phyloP scores from a whole-genome alignment of 306 rosid genomes.

The Quercus ilex region DNA sequence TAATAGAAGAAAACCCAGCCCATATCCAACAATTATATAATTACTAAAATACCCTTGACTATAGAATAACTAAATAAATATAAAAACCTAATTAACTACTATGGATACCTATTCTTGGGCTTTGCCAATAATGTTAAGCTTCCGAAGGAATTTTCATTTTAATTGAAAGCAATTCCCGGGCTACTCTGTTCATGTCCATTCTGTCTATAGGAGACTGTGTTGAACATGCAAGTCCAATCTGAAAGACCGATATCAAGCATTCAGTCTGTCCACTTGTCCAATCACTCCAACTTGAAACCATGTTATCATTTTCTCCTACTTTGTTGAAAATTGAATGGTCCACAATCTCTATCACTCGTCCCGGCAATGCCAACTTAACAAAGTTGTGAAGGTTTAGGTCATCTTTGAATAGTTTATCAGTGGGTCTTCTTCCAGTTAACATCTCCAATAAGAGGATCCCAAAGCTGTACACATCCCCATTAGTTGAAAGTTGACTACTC shows the following conservation, averaged over 20 bases:
- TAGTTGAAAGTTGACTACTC: not conserved
- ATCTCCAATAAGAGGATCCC: constrained; percentile 13
- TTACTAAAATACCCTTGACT: no score
- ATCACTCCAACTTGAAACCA: not conserved
- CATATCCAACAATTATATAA: no score
- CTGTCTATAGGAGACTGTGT: not conserved
- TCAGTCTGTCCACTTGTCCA: not conserved
- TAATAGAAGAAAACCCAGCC: no score
- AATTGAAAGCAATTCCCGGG: not conserved
- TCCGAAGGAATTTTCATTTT: not conserved
- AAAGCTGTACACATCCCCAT: constrained; percentile 10
- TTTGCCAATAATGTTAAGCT: not conserved
- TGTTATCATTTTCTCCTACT: not conserved
- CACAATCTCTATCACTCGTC: not conserved
- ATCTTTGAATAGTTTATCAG: not conserved
- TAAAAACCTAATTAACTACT: no score
- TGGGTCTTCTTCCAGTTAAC: constrained; percentile 6
- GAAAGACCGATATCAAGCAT: not conserved
- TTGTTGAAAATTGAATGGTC: not conserved
- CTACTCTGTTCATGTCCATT: not conserved
- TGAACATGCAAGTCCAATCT: constrained; percentile 5
- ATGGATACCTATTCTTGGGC: no score
- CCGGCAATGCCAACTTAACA: not conserved
- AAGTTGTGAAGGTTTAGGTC: constrained; percentile 1
- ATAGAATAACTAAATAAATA: no score